Base-by-base conservation (phyloP, 441 rosid genomes). In the Manihot esculenta region DNA sequence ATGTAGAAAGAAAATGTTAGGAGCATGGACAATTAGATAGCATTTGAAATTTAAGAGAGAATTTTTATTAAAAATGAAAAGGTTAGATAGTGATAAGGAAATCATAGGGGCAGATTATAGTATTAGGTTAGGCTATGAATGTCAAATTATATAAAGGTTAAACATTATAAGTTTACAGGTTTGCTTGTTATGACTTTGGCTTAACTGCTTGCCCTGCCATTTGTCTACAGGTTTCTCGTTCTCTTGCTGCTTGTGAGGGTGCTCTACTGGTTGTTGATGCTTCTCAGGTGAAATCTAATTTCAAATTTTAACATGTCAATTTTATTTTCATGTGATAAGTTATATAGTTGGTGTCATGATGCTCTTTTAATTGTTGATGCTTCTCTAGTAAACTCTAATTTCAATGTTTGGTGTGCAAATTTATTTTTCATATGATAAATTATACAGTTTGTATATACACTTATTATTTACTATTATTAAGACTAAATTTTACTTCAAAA, bases 161-260 rank as follows among this genome's bases (percentile, higher is more conserved):
- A 9, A 35, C 7, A 23, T 55, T 67, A 41, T 4, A 10, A 33
- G 63, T 55, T 42, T 23, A n/a, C 4, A 0, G 18, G 7, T 27
- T n/a, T n/a, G n/a, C n/a, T n/a, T n/a, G n/a, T n/a, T 30, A 5
- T 44, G 58, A 69, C 74, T 38, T 71, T 54, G 44, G 21, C 45
- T 70, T 44, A 44, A 20, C 15, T 42, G 9, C 47, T 66, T 30
- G 56, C 45, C 64, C 26, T 35, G 55, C 44, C 35, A 38, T 64
- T 18, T 73, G 12, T 75, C 51, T 48, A 61, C 78, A 94, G 99
- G 99, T 94, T 73, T 94, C 99, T 41, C 91, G 99, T 77, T 94
- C 99, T 64, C 98, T 94, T 82, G 99, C 99, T 72, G 99, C 98
- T 41, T 94, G 99, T 61, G 99, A 94, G 87, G 99, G 99, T 80